Percentiles rank a stretch among this genome's conserved stretches.
Conservation (phyloP, 768 basidiomycete species). For the Tephrocybe sp. region DNA sequence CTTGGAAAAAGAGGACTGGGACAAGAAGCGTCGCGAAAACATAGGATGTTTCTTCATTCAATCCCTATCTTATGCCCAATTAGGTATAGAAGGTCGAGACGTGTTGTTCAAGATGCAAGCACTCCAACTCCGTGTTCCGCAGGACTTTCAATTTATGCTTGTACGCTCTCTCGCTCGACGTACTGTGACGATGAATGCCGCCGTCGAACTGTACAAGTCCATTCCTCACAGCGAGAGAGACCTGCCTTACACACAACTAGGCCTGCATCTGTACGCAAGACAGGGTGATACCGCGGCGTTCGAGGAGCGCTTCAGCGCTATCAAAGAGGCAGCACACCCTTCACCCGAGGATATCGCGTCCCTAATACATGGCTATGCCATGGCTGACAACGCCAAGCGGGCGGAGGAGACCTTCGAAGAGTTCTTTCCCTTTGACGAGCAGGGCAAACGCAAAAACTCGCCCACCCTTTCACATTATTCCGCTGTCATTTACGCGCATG, state of each 20-base stretch:
- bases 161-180: constrained; percentile 43
- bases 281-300: constrained; percentile 49
- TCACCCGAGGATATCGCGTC: constrained; percentile 34
- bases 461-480: constrained; percentile 56
- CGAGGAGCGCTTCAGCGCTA: constrained; percentile 39
- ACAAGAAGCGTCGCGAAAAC: constrained; percentile 24
- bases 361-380: constrained; percentile 58
- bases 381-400: constrained; percentile 36
- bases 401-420: constrained; percentile 53
- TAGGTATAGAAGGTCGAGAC: constrained; percentile 36
- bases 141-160: constrained; percentile 31
- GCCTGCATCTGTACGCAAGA: constrained; percentile 52
- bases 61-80: constrained; percentile 30
- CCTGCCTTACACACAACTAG: constrained; percentile 34
- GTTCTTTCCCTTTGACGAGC: constrained; percentile 44
- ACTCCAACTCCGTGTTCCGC: constrained; percentile 30
- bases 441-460: constrained; percentile 28
- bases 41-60: constrained; percentile 44
- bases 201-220: constrained; percentile 21
- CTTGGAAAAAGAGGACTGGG: constrained; percentile 22
- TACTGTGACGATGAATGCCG: constrained; percentile 14
- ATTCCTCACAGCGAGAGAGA: neutral
- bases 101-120: constrained; percentile 39
- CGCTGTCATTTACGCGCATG: constrained; percentile 55
- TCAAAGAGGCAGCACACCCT: constrained; percentile 30